phyloP scores from a whole-genome alignment of 164 flowering plant genomes.

The Piper longum region DNA sequence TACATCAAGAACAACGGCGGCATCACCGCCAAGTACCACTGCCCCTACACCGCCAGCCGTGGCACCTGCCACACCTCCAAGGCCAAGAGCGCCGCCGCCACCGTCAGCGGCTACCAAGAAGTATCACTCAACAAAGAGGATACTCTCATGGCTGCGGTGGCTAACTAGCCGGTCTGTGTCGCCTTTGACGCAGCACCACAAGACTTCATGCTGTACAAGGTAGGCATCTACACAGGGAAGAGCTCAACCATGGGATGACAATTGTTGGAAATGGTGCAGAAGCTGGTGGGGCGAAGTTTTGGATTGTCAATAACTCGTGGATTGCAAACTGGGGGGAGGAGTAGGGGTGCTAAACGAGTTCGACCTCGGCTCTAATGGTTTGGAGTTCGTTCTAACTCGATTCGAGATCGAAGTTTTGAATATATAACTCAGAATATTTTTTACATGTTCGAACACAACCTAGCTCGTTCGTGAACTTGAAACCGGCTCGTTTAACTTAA shows the following conservation, averaged over 20 bases:
- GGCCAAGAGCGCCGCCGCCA: not conserved
- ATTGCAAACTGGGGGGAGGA: conserved; percentile 4
- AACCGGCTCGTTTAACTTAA: too few species aligned
- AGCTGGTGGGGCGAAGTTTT: not conserved
- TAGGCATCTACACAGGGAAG: conserved; percentile 1
- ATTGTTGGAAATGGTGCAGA: conserved; percentile 4
- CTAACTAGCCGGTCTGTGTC: conserved; percentile 3
- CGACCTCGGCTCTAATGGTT: too few species aligned
- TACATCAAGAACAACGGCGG: conserved; percentile 6
- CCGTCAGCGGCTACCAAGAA: conserved; percentile 3
- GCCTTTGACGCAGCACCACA: conserved; percentile 2
- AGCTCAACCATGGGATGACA: conserved; percentile 4
- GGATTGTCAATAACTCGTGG: conserved; percentile 10
- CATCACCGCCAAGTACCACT: not conserved
- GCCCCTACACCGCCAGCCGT: conserved; percentile 2
- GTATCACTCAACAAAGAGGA: conserved; percentile 6
- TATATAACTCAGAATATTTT: too few species aligned
- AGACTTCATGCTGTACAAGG: conserved; percentile 3
- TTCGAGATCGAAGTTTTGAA: too few species aligned
- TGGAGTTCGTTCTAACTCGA: too few species aligned
- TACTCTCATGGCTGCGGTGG: not conserved
- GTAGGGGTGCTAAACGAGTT: too few species aligned
- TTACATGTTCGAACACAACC: too few species aligned
- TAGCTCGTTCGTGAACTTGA: too few species aligned
- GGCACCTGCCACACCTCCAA: not conserved